These are phyloP conservation scores for Alternaria sp. DNA, from an alignment of 2,329 filamentous ascomycete species.

Conservation along the genomic window DNA sequence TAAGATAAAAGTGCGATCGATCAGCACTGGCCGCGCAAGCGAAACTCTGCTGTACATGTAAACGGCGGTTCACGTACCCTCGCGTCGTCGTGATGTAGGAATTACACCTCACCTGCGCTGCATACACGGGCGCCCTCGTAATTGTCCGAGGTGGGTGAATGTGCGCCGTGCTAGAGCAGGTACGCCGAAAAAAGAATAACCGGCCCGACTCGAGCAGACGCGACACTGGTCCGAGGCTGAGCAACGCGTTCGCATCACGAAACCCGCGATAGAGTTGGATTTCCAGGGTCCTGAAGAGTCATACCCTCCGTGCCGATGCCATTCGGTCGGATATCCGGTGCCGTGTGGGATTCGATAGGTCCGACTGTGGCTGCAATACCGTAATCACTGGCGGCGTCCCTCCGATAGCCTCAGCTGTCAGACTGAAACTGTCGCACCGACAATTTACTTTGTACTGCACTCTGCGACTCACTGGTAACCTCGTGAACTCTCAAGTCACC, in stretches of 20 bases:
- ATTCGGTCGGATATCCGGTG: neutral
- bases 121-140: neutral
- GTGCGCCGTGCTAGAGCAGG: neutral
- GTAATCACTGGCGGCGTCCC: neutral
- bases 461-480: neutral
- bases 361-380: neutral
- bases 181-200: conserved; percentile 4
- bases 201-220: conserved; percentile 25
- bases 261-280: conserved; percentile 11
- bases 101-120: neutral
- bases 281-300: neutral
- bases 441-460: neutral
- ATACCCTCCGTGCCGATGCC: neutral
- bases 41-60: neutral
- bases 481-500: neutral
- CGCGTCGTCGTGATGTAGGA: neutral
- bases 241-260: conserved; percentile 14
- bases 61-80: conserved; percentile 13
- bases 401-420: neutral
- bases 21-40: conserved; percentile 27
- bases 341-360: neutral
- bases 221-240: conserved; percentile 19
- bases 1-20: conserved; percentile 22
- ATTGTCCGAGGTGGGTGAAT: neutral
- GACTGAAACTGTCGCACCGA: neutral